Percentiles rank a stretch among this genome's conserved stretches.
These are phyloP conservation scores for Barbarea vulgaris DNA, from an alignment of 345 rosid species.

Conservation along the genomic window DNA sequence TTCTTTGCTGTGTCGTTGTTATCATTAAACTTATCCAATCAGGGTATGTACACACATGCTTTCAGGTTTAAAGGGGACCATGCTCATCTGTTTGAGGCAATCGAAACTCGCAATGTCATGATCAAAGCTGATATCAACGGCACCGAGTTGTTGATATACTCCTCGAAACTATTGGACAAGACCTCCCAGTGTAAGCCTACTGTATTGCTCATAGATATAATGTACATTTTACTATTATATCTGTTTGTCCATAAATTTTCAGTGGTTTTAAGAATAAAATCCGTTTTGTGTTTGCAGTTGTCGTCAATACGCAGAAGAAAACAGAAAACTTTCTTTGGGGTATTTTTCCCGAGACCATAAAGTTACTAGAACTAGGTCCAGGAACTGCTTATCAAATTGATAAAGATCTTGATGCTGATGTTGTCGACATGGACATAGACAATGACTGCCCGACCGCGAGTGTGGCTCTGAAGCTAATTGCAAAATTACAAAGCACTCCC, in stretches of 20 bases:
- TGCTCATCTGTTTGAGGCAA: conserved; percentile 40
- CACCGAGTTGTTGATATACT: conserved; percentile 59
- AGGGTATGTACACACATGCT: conserved; percentile 4
- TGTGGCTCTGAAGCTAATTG: conserved; percentile 10
- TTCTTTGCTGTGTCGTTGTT: conserved; percentile 7
- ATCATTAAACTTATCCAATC: background rate
- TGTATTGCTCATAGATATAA: background rate
- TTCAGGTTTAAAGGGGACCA: conserved; percentile 38
- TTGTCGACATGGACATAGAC: conserved; percentile 35
- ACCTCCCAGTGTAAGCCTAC: conserved; percentile 53
- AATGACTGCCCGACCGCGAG: background rate
- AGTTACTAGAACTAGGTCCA: background rate
- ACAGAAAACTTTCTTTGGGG: conserved; percentile 37
- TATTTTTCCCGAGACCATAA: conserved; percentile 9
- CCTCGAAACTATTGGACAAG: conserved; percentile 54
- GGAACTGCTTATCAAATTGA: conserved; percentile 12
- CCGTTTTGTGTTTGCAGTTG: conserved; percentile 20
- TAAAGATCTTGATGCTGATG: conserved; percentile 5
- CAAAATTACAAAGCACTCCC: background rate
- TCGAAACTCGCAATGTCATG: conserved; percentile 44
- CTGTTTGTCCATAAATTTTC: background rate
- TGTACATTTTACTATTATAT: too few species aligned
- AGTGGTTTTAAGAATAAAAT: background rate
- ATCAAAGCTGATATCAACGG: conserved; percentile 52
- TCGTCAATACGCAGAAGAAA: conserved; percentile 21